phyloP scores from a whole-genome alignment of 192 early-diverging fungal genomes.

The Irineochytrium annulatum region DNA sequence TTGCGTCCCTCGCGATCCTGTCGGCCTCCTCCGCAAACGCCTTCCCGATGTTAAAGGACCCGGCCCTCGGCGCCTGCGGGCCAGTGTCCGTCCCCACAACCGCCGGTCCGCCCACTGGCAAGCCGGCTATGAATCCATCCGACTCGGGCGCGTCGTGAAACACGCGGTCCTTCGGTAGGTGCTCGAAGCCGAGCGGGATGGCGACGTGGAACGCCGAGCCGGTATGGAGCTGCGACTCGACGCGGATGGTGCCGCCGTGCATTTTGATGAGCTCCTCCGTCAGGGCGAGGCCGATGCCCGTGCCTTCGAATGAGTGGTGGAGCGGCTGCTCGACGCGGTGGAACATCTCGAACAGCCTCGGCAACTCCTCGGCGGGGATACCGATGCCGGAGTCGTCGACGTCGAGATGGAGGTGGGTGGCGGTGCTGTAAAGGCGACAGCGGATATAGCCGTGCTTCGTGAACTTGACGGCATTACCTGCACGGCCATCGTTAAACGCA shows the following conservation, averaged over 20 bases:
- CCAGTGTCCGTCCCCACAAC: too few species aligned
- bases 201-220: slow-evolving; percentile 15
- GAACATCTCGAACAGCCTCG: slow-evolving; percentile 46
- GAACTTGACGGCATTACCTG: slow-evolving; percentile 52
- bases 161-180: too few species aligned
- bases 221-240: slow-evolving; percentile 13
- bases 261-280: slow-evolving; percentile 42
- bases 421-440: slow-evolving; percentile 25
- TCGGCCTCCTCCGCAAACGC: too few species aligned
- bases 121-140: too few species aligned
- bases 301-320: slow-evolving; percentile 36
- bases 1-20: too few species aligned
- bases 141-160: too few species aligned
- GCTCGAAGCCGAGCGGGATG: too few species aligned
- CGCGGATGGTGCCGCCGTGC: slow-evolving; percentile 41
- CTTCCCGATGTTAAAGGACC: too few species aligned
- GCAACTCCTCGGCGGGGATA: slow-evolving; percentile 34
- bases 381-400: slow-evolving; percentile 40
- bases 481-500: slow-evolving; percentile 28
- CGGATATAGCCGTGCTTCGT: slow-evolving; percentile 37
- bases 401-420: too few species aligned
- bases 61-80: too few species aligned
- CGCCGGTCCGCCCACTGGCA: too few species aligned
- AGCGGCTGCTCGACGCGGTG: slow-evolving; percentile 37
- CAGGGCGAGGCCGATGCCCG: slow-evolving; percentile 48